A percentile compares a stretch with the other conserved stretches of the same genome.
These are phyloP conservation scores for Umbelopsis sp. DNA, from an alignment of 192 early-diverging fungal genomes.

Conservation along the genomic window DNA sequence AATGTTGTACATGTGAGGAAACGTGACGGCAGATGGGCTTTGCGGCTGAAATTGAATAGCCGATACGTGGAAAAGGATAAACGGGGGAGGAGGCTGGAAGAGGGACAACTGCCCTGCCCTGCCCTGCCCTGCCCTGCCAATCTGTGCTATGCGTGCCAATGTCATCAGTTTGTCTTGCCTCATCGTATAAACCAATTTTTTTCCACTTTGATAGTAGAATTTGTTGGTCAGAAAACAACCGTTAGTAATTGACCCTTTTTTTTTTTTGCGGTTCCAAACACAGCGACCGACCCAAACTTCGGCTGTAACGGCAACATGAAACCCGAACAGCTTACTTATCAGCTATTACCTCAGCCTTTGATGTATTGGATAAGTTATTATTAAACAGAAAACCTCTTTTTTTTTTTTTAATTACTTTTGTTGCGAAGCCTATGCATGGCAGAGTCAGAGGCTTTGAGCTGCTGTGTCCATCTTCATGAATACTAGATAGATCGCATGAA, in stretches of 20 bases:
- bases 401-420: neutral
- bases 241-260: too few species aligned
- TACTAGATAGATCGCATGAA: conserved; percentile 54
- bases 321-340: neutral
- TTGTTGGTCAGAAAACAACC: too few species aligned
- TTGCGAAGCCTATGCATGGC: too few species aligned
- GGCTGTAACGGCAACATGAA: neutral
- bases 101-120: too few species aligned
- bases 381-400: neutral
- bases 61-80: too few species aligned
- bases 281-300: neutral
- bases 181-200: too few species aligned
- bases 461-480: conserved; percentile 14
- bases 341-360: neutral
- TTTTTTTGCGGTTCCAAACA: too few species aligned
- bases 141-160: too few species aligned
- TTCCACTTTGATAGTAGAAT: too few species aligned
- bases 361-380: neutral
- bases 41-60: neutral
- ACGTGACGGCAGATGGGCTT: conserved; percentile 13
- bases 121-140: too few species aligned
- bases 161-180: too few species aligned
- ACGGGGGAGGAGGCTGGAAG: too few species aligned
- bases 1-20: neutral
- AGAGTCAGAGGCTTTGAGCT: neutral